phyloP scores from a whole-genome alignment of 345 rosid genomes.

The Salix arbutifolia region DNA sequence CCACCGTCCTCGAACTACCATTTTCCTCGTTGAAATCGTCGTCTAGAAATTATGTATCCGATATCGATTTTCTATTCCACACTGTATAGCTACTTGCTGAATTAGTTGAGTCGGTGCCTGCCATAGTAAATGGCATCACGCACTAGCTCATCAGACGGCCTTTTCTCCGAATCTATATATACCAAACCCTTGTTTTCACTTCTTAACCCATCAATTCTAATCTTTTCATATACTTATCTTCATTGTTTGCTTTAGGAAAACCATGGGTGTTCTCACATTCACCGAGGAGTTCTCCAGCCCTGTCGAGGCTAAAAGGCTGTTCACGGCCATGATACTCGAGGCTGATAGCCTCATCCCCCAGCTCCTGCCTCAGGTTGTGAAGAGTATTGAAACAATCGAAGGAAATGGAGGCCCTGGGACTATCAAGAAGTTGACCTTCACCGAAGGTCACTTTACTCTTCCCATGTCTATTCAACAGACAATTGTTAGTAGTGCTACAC shows the following conservation, averaged over 20 bases:
- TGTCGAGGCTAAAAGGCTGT: not conserved
- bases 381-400: not conserved
- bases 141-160: no score
- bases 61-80: no score
- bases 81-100: no score
- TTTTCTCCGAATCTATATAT: no score
- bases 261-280: not conserved
- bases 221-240: not conserved
- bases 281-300: not conserved
- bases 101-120: no score
- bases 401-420: constrained; percentile 3
- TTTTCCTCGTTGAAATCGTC: no score
- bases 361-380: not conserved
- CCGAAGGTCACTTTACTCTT: not conserved
- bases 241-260: not conserved
- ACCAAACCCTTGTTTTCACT: not conserved
- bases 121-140: no score
- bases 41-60: no score
- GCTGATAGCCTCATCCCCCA: not conserved
- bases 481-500: no score
- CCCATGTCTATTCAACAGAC: not conserved
- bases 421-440: not conserved
- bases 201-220: not conserved
- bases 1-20: no score
- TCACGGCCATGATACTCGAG: not conserved